Conservation (phyloP, 2,329 filamentous ascomycete species). For the Trematosphaeria pertusa region DNA sequence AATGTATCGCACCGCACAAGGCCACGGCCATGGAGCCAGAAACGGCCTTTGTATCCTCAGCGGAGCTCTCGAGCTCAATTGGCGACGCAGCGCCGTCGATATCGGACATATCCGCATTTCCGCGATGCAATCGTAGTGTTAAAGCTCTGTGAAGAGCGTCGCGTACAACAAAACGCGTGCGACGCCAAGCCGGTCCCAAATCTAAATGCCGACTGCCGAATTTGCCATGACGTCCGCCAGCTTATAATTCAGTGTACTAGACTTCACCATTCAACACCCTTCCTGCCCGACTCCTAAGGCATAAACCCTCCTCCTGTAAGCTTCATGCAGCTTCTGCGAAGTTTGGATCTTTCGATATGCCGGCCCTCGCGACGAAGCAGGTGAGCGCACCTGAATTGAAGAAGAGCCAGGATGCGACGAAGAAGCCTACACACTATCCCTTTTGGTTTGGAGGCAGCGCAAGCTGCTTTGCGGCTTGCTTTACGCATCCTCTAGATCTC, state of each 20-base stretch:
- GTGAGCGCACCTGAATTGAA: constrained; percentile 38
- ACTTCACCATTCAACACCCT: constrained; percentile 10
- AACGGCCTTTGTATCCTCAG: constrained; percentile 14
- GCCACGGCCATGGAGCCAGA: constrained; percentile 20
- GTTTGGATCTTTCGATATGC: constrained; percentile 41
- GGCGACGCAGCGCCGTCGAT: constrained; percentile 30
- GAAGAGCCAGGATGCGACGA: constrained; percentile 53
- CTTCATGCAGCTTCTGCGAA: constrained; percentile 41
- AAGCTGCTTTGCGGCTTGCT: constrained; percentile 86
- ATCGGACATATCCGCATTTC: constrained; percentile 34
- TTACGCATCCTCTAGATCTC: constrained; percentile 93
- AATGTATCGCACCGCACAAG: constrained; percentile 29
- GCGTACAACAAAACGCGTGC: constrained; percentile 23
- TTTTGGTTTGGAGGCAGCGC: constrained; percentile 95
- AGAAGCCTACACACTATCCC: constrained; percentile 54
- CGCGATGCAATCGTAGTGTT: constrained; percentile 17
- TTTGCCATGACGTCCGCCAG: constrained; percentile 37
- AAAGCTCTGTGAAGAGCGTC: constrained; percentile 1
- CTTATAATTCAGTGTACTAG: constrained; percentile 27
- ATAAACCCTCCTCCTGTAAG: constrained; percentile 6
- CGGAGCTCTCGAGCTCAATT: constrained; percentile 14
- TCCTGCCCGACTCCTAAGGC: constrained; percentile 17
- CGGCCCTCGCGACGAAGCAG: constrained; percentile 44
- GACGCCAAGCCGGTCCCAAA: constrained; percentile 30
- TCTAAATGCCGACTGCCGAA: too few relatives aligned